These are phyloP conservation scores for Paragyromitra xinjiangensis DNA, from an alignment of 495 filamentous ascomycete genomes.

Conservation along the genomic window DNA sequence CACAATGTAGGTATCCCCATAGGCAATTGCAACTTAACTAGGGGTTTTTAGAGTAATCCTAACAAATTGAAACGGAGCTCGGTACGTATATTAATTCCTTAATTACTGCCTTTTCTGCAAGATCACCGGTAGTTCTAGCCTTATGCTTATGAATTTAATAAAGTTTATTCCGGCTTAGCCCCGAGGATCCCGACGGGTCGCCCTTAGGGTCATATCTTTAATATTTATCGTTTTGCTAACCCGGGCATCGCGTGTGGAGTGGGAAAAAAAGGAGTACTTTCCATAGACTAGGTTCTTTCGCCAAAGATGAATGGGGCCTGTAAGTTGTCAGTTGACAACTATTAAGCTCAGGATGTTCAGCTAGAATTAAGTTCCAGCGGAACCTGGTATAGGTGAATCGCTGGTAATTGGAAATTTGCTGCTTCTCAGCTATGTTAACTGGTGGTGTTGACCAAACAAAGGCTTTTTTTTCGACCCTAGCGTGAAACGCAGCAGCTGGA, in stretches of 20 bases:
- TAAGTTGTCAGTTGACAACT: not conserved
- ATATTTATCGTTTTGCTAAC: conserved; percentile 13
- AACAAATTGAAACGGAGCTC: conserved; percentile 11
- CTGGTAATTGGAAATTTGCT: not conserved
- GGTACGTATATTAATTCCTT: conserved; percentile 21
- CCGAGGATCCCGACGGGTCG: conserved; percentile 15
- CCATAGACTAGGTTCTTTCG: not conserved
- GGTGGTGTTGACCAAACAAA: conserved; percentile 16
- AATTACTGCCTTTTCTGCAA: conserved; percentile 35
- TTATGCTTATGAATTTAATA: conserved; percentile 6
- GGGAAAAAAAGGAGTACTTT: not conserved
- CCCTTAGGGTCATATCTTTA: not conserved
- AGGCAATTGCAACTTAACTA: not conserved
- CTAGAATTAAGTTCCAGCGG: conserved; percentile 19
- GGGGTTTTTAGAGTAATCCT: not conserved
- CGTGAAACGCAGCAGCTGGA: conserved; percentile 17
- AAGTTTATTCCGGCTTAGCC: conserved; percentile 26
- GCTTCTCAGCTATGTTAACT: conserved; percentile 1
- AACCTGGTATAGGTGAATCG: not conserved
- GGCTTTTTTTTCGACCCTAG: conserved; percentile 8
- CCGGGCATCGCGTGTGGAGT: not conserved
- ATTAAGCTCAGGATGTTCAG: conserved; percentile 23
- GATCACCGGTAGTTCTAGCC: not conserved
- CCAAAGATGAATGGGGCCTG: not conserved
- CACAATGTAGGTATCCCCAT: not conserved